A percentile compares a stretch with the other conserved stretches of the same genome.
Evolutionary conservation across 1,139 yeast genomes (phyloP).

Genomic region (Pichia sp.): DNA sequence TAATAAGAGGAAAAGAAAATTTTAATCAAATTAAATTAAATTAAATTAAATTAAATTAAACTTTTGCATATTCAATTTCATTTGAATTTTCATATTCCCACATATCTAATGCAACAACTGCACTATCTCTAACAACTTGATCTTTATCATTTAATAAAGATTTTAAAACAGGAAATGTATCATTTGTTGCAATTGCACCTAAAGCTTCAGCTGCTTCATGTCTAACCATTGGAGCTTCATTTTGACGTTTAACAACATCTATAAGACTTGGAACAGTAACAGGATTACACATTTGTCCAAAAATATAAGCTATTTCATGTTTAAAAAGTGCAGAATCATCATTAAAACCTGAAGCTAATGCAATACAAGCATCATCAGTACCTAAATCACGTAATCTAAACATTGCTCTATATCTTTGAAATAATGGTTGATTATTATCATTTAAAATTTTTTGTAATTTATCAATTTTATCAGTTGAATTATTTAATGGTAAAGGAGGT

Average conservation of each 20-base stretch:
- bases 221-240: conserved; percentile 97
- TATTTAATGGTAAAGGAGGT: conserved; percentile 59
- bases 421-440: conserved; percentile 71
- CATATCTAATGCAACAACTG: conserved; percentile 96
- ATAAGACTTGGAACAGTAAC: conserved; percentile 84
- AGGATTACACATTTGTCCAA: conserved; percentile 95
- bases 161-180: conserved; percentile 81
- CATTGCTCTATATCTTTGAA: conserved; percentile 97
- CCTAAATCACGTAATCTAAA: conserved; percentile 95
- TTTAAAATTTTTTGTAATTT: conserved; percentile 65
- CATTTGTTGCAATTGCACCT: conserved; percentile 96
- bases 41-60: not conserved
- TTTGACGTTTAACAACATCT: conserved; percentile 66
- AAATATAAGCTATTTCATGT: conserved; percentile 97
- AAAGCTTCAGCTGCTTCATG: conserved; percentile 99
- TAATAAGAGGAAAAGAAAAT: not conserved
- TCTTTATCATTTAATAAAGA: conserved; percentile 75
- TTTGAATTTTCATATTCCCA: conserved; percentile 88
- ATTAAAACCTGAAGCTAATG: conserved; percentile 81
- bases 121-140: conserved; percentile 90
- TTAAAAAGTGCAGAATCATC: conserved; percentile 92
- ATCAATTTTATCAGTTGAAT: conserved; percentile 53
- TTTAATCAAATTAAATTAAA: not conserved
- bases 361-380: conserved; percentile 85
- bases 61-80: conserved; percentile 69